Percentiles rank a stretch among this genome's conserved stretches.
Evolutionary conservation across 495 filamentous ascomycete genomes (phyloP).

Genomic region (Aspergillus wentii): DNA sequence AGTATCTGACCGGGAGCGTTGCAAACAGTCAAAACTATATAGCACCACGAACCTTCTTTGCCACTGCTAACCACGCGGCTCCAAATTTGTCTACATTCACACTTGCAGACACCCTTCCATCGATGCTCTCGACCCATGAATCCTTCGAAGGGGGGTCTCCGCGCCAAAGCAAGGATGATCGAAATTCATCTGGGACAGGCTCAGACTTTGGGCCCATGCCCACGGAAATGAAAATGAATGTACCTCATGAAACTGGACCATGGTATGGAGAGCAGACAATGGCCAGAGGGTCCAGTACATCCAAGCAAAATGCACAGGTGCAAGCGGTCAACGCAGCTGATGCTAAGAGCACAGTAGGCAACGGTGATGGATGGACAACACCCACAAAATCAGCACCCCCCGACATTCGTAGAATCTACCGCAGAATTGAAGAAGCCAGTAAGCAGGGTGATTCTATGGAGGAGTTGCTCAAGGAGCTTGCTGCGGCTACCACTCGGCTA

Average conservation of each 20-base stretch:
- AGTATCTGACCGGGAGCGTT: slow-evolving; percentile 6
- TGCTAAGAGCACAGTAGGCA: too few relatives aligned
- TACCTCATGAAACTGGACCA: too few relatives aligned
- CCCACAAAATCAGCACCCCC: slow-evolving; percentile 7
- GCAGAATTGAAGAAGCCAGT: slow-evolving; percentile 19
- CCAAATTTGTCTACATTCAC: slow-evolving; percentile 2
- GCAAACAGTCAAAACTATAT: slow-evolving; percentile 3
- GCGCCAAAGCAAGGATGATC: too few relatives aligned
- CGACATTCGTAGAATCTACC: slow-evolving; percentile 16
- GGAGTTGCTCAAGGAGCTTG: slow-evolving; percentile 18
- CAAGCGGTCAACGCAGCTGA: too few relatives aligned
- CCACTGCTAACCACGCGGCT: neutral
- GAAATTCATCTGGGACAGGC: too few relatives aligned
- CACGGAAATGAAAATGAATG: too few relatives aligned
- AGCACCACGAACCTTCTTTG: neutral
- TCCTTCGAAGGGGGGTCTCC: too few relatives aligned
- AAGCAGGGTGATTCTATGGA: slow-evolving; percentile 16
- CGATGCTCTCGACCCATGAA: too few relatives aligned
- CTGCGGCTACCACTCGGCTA: slow-evolving; percentile 12
- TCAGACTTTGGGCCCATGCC: too few relatives aligned
- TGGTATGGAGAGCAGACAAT: too few relatives aligned
- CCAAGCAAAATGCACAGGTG: too few relatives aligned
- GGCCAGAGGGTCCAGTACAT: too few relatives aligned
- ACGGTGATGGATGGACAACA: slow-evolving; percentile 2
- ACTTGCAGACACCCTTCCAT: slow-evolving; percentile 1